phyloP scores from a whole-genome alignment of 1,284 basidiomycete genomes.

The Takashimella tepidaria region DNA sequence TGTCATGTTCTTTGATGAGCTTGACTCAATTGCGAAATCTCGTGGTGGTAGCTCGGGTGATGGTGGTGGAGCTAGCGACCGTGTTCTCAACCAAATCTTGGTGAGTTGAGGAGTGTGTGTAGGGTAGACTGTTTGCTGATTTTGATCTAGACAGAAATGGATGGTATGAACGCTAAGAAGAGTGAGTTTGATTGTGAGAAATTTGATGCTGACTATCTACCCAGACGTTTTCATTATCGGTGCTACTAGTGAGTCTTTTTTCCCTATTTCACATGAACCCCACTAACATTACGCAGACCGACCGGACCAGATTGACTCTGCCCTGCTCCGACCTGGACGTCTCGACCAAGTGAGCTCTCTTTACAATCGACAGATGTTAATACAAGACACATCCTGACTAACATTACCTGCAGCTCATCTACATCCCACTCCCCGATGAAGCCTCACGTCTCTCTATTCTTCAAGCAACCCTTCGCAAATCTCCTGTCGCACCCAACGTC shows the following conservation, averaged over 20 bases:
- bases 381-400: slow-evolving; percentile 44
- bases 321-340: slow-evolving; percentile 95
- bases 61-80: slow-evolving; percentile 91
- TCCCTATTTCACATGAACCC: background rate
- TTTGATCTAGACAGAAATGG: slow-evolving; percentile 78
- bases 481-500: slow-evolving; percentile 79
- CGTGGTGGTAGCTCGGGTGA: slow-evolving; percentile 74
- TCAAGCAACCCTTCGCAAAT: slow-evolving; percentile 85
- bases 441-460: slow-evolving; percentile 86
- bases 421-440: slow-evolving; percentile 92
- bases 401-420: slow-evolving; percentile 63
- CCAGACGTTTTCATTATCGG: slow-evolving; percentile 91
- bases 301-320: slow-evolving; percentile 98
- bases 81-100: slow-evolving; percentile 93
- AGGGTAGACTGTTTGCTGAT: slow-evolving; percentile 4
- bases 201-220: slow-evolving; percentile 4
- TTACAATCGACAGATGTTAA: slow-evolving; percentile 35
- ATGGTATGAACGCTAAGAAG: slow-evolving; percentile 99
- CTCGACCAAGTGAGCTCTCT: slow-evolving; percentile 60
- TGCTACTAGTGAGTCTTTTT: slow-evolving; percentile 61
- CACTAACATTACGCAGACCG: slow-evolving; percentile 54
- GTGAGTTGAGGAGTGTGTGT: slow-evolving; percentile 16
- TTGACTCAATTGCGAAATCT: slow-evolving; percentile 97
- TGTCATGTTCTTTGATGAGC: slow-evolving; percentile 99
- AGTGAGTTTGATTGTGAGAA: slow-evolving; percentile 42